These are phyloP conservation scores for Cryptococcus sp. DNA, from an alignment of 1,284 basidiomycete genomes.

Conservation along the genomic window DNA sequence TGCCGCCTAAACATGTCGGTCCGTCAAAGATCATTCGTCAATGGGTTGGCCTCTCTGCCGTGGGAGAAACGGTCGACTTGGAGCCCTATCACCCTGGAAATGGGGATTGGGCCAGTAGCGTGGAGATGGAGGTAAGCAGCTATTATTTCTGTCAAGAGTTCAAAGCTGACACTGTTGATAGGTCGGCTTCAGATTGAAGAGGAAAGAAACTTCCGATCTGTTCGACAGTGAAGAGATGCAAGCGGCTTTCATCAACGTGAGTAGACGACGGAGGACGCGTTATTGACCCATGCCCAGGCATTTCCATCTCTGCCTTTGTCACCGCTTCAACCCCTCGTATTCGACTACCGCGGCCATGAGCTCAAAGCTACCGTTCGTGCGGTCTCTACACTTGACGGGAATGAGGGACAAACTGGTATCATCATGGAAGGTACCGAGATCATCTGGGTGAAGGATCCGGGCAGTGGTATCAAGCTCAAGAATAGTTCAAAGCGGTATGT, in stretches of 20 bases:
- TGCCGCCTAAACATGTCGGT: conserved; percentile 66
- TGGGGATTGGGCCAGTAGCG: conserved; percentile 69
- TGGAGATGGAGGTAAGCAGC: conserved; percentile 66
- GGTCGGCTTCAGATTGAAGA: conserved; percentile 69
- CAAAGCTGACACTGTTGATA: conserved; percentile 11
- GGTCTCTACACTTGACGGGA: conserved; percentile 58
- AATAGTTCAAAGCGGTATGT: conserved; percentile 83
- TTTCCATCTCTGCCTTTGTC: conserved; percentile 64
- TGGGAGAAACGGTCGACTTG: conserved; percentile 73
- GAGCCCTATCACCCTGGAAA: conserved; percentile 65
- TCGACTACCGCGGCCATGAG: conserved; percentile 89
- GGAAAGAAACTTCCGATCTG: conserved; percentile 66
- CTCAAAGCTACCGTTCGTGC: conserved; percentile 73
- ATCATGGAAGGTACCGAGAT: conserved; percentile 89
- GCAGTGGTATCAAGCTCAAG: conserved; percentile 85
- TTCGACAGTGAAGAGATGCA: conserved; percentile 86
- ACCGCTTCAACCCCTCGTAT: conserved; percentile 72
- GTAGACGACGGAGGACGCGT: conserved; percentile 13
- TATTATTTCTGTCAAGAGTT: background rate
- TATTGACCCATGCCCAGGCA: conserved; percentile 59
- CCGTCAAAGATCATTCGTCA: conserved; percentile 60
- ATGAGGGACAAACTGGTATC: conserved; percentile 67
- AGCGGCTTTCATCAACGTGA: conserved; percentile 65
- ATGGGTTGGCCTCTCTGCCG: conserved; percentile 80
- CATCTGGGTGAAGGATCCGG: conserved; percentile 79